These are phyloP conservation scores for Angophora floribunda DNA, from an alignment of 345 rosid genomes.

Conservation along the genomic window DNA sequence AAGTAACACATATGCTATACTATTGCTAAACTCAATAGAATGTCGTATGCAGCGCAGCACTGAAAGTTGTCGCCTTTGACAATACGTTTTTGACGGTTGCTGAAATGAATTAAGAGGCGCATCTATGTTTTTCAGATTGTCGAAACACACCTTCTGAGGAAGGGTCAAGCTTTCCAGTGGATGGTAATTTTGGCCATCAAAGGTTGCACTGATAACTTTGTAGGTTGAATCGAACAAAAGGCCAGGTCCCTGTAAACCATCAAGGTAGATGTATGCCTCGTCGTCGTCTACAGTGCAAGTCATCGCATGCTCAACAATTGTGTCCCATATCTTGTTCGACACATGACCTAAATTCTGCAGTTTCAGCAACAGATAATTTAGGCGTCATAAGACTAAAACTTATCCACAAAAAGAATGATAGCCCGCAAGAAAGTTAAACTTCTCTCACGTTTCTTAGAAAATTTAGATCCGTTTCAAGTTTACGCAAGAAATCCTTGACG, in stretches of 20 bases:
- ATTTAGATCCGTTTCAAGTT: background rate
- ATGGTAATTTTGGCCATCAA: constrained; percentile 16
- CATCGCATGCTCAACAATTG: constrained; percentile 49
- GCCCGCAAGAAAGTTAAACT: constrained; percentile 9
- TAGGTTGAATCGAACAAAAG: constrained; percentile 42
- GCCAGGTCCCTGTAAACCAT: constrained; percentile 1
- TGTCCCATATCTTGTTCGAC: constrained; percentile 38
- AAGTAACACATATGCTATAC: background rate
- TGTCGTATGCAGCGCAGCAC: background rate
- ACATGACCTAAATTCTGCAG: constrained; percentile 32
- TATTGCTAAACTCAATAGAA: background rate
- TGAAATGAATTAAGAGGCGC: background rate
- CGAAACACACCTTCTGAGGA: constrained; percentile 17
- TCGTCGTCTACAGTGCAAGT: constrained; percentile 37
- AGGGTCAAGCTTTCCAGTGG: constrained; percentile 15
- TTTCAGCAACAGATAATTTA: constrained; percentile 6
- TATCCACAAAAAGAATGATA: background rate
- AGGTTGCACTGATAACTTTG: constrained; percentile 28
- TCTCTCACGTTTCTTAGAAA: constrained; percentile 40
- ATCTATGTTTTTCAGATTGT: background rate
- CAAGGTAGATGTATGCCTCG: constrained; percentile 26
- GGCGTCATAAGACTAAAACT: background rate
- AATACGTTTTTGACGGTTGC: background rate
- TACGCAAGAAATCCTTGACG: constrained; percentile 26
- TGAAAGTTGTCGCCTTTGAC: background rate